Conservation (phyloP, 2,329 filamentous ascomycete genomes). For the Aspergillus glaucus region DNA sequence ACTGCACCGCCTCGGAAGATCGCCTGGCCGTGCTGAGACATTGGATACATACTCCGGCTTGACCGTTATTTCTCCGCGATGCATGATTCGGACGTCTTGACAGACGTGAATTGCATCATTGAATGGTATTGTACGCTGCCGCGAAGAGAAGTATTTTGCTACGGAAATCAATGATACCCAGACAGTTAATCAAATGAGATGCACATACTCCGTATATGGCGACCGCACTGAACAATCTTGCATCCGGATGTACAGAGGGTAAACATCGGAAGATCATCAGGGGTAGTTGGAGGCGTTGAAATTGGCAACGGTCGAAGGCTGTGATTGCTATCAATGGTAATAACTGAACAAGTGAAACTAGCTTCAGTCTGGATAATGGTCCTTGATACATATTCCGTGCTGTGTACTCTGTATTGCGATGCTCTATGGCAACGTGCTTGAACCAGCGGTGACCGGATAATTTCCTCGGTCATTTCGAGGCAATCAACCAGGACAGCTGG, state of each 20-base stretch:
- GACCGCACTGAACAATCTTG: too few relatives aligned
- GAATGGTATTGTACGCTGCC: too few relatives aligned
- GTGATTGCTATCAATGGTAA: not conserved
- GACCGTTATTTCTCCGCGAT: too few relatives aligned
- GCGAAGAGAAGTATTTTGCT: too few relatives aligned
- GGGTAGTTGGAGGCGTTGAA: not conserved
- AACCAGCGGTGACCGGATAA: too few relatives aligned
- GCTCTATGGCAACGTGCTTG: not conserved
- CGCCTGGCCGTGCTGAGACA: not conserved
- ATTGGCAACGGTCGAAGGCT: not conserved
- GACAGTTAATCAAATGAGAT: too few relatives aligned
- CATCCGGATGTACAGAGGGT: not conserved
- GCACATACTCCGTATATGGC: too few relatives aligned
- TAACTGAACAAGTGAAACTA: not conserved
- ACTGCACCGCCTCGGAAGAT: not conserved
- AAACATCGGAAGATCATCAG: not conserved
- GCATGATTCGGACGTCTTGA: too few relatives aligned
- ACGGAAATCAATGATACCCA: too few relatives aligned
- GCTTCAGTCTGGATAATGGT: not conserved
- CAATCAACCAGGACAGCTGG: too few relatives aligned
- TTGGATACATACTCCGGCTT: not conserved
- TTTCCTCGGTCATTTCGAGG: too few relatives aligned
- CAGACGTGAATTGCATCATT: too few relatives aligned
- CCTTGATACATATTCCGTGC: not conserved
- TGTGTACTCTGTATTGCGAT: not conserved